phyloP scores from a whole-genome alignment of 2,329 filamentous ascomycete genomes.

The Aphanoascus verrucosus region DNA sequence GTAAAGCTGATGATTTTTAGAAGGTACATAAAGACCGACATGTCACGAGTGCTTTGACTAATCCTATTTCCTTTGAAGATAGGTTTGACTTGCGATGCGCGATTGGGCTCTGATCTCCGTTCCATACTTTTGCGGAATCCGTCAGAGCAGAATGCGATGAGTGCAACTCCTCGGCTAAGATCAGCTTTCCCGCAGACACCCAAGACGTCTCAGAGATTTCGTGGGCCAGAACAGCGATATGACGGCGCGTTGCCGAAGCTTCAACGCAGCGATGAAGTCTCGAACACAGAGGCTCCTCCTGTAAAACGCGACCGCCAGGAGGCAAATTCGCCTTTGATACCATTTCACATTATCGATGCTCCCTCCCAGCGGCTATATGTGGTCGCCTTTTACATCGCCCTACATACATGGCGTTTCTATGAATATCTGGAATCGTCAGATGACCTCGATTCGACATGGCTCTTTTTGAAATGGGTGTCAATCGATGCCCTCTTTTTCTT shows the following conservation, averaged over 20 bases:
- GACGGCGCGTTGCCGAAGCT: not conserved
- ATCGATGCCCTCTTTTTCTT: conserved; percentile 83
- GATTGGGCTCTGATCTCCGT: not conserved
- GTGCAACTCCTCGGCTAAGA: conserved; percentile 68
- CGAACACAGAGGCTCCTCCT: not conserved
- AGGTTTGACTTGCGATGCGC: not conserved
- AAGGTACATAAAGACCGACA: no score
- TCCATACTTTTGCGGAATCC: not conserved
- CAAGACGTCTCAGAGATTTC: conserved; percentile 29
- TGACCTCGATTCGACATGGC: conserved; percentile 74
- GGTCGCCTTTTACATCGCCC: conserved; percentile 61
- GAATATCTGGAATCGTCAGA: conserved; percentile 74
- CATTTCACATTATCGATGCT: conserved; percentile 70
- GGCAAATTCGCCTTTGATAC: conserved; percentile 55
- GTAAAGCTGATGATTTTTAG: no score
- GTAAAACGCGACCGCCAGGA: conserved; percentile 11
- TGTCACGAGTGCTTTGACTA: no score
- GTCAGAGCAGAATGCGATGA: conserved; percentile 56
- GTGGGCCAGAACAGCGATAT: not conserved
- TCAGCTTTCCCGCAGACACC: conserved; percentile 74
- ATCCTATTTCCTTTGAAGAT: no score
- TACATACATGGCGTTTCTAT: conserved; percentile 76
- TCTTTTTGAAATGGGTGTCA: conserved; percentile 87
- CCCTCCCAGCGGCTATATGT: conserved; percentile 86
- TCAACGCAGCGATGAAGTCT: not conserved